A percentile compares a stretch with the other conserved stretches of the same genome.
phyloP scores from a whole-genome alignment of 106 monocot genomes.

The Alisma plantagoaquatica region DNA sequence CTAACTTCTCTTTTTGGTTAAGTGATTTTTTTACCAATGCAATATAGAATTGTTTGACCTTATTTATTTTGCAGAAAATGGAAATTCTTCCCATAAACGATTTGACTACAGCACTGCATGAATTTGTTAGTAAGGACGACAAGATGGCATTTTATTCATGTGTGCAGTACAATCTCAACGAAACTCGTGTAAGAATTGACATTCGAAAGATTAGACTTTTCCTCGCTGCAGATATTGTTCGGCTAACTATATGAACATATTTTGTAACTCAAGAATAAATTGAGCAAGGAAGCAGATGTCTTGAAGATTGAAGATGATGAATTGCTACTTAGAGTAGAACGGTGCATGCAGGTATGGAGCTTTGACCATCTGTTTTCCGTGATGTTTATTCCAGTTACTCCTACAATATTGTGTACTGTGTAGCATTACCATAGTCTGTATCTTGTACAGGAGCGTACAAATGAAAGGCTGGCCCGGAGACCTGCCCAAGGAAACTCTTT shows the following conservation, averaged over 20 bases:
- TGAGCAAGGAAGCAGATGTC: constrained; percentile 58
- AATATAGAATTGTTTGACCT: no score
- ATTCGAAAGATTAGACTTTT: no score
- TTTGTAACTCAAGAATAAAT: constrained; percentile 49
- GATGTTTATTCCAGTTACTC: no score
- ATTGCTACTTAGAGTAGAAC: constrained; percentile 64
- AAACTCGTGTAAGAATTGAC: constrained; percentile 55
- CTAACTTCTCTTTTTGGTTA: no score
- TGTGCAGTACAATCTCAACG: constrained; percentile 84
- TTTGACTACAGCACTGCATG: constrained; percentile 94
- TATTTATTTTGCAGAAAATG: constrained; percentile 67
- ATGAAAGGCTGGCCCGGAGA: constrained; percentile 52
- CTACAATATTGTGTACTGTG: no score
- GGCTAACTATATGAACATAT: no score
- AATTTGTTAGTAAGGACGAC: constrained; percentile 97
- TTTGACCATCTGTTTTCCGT: background rate
- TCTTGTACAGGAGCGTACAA: constrained; percentile 66
- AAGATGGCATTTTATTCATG: constrained; percentile 93
- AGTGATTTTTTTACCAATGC: no score
- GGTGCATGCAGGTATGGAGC: constrained; percentile 77
- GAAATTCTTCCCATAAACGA: constrained; percentile 99
- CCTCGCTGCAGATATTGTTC: no score
- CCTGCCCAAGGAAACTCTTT: no score
- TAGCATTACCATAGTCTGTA: constrained; percentile 3
- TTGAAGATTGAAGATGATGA: constrained; percentile 71